phyloP scores from a whole-genome alignment of 192 early-diverging fungal genomes.

The Chytriomyces sp. region DNA sequence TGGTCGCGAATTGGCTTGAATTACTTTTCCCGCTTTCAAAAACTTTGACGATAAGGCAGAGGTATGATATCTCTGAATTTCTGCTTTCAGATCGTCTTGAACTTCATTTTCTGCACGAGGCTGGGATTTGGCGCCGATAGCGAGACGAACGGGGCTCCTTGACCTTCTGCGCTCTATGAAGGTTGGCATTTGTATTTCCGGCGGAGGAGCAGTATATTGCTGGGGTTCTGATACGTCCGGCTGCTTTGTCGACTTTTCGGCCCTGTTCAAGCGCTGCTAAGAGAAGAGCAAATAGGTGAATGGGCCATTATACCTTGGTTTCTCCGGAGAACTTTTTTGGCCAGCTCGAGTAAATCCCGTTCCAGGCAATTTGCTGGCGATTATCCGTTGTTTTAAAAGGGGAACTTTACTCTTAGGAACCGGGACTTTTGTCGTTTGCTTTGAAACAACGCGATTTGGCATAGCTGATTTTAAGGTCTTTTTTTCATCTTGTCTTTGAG shows the following conservation, averaged over 20 bases:
- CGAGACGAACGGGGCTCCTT: background rate
- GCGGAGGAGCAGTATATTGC: background rate
- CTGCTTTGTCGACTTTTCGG: background rate
- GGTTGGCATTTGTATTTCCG: background rate
- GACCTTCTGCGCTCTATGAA: background rate
- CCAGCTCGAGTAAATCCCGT: conserved; percentile 19
- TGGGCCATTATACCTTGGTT: background rate
- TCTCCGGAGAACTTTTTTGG: background rate
- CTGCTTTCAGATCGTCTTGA: conserved; percentile 4
- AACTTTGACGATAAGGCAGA: conserved; percentile 25
- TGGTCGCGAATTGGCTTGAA: background rate
- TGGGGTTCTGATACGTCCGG: background rate
- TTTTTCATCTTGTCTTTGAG: background rate
- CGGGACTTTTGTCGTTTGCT: background rate
- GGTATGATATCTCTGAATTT: conserved; percentile 29
- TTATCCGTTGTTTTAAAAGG: background rate
- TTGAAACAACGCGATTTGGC: background rate
- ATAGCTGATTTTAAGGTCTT: background rate
- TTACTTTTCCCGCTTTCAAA: conserved; percentile 27
- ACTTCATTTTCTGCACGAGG: background rate
- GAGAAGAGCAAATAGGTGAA: background rate
- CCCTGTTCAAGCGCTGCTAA: background rate
- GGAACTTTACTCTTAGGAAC: background rate
- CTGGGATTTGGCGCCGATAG: background rate
- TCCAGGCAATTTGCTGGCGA: conserved; percentile 15